Evolutionary conservation across 2,329 filamentous ascomycete species (phyloP).

Genomic region (Pezicula carpinea): DNA sequence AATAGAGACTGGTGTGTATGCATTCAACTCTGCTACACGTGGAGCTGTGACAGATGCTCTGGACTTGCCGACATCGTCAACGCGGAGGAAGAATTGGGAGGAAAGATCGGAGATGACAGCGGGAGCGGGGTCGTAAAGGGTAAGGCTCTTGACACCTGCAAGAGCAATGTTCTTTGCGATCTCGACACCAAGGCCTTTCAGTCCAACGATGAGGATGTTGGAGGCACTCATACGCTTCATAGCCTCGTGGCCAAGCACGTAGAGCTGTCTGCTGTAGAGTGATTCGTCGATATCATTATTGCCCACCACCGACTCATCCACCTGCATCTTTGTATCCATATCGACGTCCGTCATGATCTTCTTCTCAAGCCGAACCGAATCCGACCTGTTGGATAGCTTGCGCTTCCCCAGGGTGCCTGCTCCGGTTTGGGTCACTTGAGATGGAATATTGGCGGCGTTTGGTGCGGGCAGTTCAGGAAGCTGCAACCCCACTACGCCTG

Average conservation of each 20-base stretch:
- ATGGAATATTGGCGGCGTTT: slow-evolving; percentile 28
- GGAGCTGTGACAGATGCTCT: slow-evolving; percentile 83
- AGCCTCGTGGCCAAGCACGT: slow-evolving; percentile 69
- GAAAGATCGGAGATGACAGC: slow-evolving; percentile 85
- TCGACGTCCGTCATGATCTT: slow-evolving; percentile 59
- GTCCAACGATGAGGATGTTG: slow-evolving; percentile 84
- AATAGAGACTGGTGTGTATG: slow-evolving; percentile 86
- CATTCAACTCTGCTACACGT: slow-evolving; percentile 88
- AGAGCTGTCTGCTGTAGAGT: slow-evolving; percentile 70
- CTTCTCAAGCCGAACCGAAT: slow-evolving; percentile 51
- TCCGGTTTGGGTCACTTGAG: slow-evolving; percentile 17
- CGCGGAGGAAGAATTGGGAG: slow-evolving; percentile 92
- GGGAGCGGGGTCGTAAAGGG: slow-evolving; percentile 83
- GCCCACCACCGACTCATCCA: slow-evolving; percentile 54
- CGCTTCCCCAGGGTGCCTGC: slow-evolving; percentile 59
- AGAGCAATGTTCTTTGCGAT: slow-evolving; percentile 98
- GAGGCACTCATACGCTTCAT: slow-evolving; percentile 99
- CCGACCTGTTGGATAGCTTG: slow-evolving; percentile 56
- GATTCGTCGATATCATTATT: slow-evolving; percentile 64
- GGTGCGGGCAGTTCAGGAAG: slow-evolving; percentile 11
- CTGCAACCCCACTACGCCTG: slow-evolving; percentile 4
- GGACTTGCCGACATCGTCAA: slow-evolving; percentile 85
- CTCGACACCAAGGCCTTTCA: slow-evolving; percentile 93
- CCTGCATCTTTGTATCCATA: slow-evolving; percentile 60
- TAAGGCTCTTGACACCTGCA: slow-evolving; percentile 95